phyloP scores from a whole-genome alignment of 257 asterid species.

The Forsythia viridissima region DNA sequence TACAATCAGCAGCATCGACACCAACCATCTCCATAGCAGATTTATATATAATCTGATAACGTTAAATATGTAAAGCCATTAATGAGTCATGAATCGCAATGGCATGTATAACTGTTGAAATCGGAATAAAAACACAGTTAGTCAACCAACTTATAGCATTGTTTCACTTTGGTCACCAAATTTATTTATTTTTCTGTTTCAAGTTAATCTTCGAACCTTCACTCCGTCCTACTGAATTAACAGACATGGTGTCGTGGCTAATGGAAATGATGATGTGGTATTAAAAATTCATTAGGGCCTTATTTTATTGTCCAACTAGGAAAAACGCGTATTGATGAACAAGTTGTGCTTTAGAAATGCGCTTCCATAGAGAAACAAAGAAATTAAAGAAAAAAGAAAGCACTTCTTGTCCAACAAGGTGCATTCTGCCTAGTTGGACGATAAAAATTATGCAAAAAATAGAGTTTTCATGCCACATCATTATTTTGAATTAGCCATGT shows the following conservation, averaged over 20 bases:
- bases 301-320: background rate
- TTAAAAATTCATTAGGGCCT: background rate
- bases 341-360: background rate
- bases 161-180: background rate
- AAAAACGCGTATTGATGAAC: background rate
- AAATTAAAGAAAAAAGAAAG: background rate
- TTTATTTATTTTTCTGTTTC: background rate
- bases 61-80: background rate
- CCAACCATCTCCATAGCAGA: conserved; percentile 77
- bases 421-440: background rate
- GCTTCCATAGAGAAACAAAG: background rate
- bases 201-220: background rate
- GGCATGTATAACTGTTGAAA: background rate
- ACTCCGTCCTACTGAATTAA: background rate
- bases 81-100: background rate
- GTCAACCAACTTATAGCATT: background rate
- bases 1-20: conserved; percentile 69
- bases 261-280: background rate
- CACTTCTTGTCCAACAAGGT: background rate
- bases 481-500: background rate
- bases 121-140: background rate
- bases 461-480: background rate
- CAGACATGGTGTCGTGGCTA: background rate
- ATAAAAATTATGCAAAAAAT: background rate
- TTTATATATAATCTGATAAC: conserved; percentile 69